These are phyloP conservation scores for Dalbergia cultrata DNA, from an alignment of 306 rosid genomes.

Conservation along the genomic window DNA sequence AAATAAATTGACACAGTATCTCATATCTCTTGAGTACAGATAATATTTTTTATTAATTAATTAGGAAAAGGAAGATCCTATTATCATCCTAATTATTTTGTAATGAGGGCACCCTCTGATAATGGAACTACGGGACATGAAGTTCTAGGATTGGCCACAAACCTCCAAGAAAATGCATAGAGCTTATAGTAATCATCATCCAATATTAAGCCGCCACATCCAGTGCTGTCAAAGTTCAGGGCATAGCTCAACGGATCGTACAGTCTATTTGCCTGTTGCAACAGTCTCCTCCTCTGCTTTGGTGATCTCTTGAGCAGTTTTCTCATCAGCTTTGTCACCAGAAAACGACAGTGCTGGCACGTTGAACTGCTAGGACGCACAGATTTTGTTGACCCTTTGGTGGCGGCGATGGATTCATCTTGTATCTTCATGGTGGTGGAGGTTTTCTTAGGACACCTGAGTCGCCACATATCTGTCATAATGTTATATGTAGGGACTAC, in stretches of 20 bases:
- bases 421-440: not conserved
- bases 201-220: slow-evolving; percentile 50
- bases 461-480: slow-evolving; percentile 54
- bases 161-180: slow-evolving; percentile 70
- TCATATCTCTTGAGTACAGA: no score
- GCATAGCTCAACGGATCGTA: slow-evolving; percentile 74
- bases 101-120: slow-evolving; percentile 32
- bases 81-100: no score
- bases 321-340: slow-evolving; percentile 56
- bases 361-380: not conserved
- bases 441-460: slow-evolving; percentile 51
- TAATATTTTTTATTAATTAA: no score
- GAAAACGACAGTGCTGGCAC: slow-evolving; percentile 26
- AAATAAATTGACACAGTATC: no score
- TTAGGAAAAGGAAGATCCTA: no score
- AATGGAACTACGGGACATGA: slow-evolving; percentile 34
- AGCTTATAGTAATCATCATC: slow-evolving; percentile 65
- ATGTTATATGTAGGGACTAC: no score
- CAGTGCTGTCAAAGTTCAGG: slow-evolving; percentile 62
- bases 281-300: slow-evolving; percentile 20
- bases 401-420: not conserved
- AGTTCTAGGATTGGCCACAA: slow-evolving; percentile 56
- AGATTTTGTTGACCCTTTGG: not conserved
- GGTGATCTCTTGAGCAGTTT: slow-evolving; percentile 49
- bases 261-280: slow-evolving; percentile 40